phyloP scores from a whole-genome alignment of 257 asterid genomes.

The Salvia splendens region DNA sequence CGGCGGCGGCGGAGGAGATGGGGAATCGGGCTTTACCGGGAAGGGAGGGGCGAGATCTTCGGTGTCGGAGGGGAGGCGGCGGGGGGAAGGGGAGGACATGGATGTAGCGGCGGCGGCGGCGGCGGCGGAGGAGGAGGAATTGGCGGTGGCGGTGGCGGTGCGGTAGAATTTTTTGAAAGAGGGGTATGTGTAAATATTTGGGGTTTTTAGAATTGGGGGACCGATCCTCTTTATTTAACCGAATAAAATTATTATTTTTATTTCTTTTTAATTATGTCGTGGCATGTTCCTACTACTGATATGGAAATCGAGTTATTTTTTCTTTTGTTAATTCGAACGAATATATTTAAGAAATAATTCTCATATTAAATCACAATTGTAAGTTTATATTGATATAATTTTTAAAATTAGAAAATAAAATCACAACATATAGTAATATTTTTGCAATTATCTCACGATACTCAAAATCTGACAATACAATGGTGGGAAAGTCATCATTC shows the following conservation, averaged over 20 bases:
- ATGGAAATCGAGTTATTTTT: no score
- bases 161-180: slow-evolving; percentile 33
- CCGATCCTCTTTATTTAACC: slow-evolving; percentile 24
- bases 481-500: no score
- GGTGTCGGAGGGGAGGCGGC: slow-evolving; percentile 34
- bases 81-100: slow-evolving; percentile 29
- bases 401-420: no score
- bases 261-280: neutral
- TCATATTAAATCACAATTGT: no score
- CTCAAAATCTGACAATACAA: no score
- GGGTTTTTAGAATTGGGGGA: slow-evolving; percentile 42
- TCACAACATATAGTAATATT: no score
- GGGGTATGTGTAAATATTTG: slow-evolving; percentile 14
- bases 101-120: slow-evolving; percentile 42
- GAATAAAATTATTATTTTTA: no score
- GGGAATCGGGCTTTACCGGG: slow-evolving; percentile 30
- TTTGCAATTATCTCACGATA: no score
- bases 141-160: slow-evolving; percentile 45
- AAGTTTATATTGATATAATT: no score
- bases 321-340: no score
- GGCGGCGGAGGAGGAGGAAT: slow-evolving; percentile 41
- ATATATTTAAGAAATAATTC: no score
- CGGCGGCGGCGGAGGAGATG: slow-evolving; percentile 36
- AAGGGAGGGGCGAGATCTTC: slow-evolving; percentile 24
- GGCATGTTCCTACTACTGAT: neutral